A percentile compares a stretch with the other conserved stretches of the same genome.
Conservation (phyloP, 768 basidiomycete genomes). For the Kwoniella heveanensis region DNA sequence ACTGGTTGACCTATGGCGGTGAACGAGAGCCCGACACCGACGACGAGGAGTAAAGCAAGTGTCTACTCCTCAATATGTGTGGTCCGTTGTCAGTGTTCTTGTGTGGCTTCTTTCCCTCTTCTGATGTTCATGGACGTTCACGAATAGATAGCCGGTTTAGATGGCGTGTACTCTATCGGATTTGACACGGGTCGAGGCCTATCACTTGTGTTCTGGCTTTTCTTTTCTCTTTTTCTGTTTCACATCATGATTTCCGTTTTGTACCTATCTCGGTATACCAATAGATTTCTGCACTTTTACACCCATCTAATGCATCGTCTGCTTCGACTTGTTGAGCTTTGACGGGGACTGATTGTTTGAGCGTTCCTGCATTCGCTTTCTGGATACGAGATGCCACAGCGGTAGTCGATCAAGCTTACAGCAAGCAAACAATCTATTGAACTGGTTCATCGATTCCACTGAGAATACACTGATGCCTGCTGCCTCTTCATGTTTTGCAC, state of each 20-base stretch:
- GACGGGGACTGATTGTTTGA: background rate
- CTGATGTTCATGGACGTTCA: background rate
- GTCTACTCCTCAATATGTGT: too few relatives aligned
- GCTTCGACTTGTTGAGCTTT: background rate
- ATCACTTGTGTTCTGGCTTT: background rate
- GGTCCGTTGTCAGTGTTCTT: background rate
- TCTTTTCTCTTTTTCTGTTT: background rate
- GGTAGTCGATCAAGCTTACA: too few relatives aligned
- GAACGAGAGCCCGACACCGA: slow-evolving; percentile 52
- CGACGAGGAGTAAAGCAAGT: slow-evolving; percentile 40
- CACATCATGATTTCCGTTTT: background rate
- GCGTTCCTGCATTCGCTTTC: background rate
- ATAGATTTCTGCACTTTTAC: background rate
- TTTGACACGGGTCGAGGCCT: background rate
- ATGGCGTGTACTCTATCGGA: background rate
- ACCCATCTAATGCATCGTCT: background rate
- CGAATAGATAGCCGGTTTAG: background rate
- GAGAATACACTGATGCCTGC: too few relatives aligned
- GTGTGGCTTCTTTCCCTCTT: background rate
- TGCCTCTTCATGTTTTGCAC: too few relatives aligned
- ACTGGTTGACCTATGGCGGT: slow-evolving; percentile 82
- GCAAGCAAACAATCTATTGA: too few relatives aligned
- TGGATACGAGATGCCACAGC: background rate
- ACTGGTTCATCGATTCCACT: too few relatives aligned
- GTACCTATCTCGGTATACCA: background rate